Evolutionary conservation across 2,329 filamentous ascomycete genomes (phyloP).

Genomic region (Ophiobolus disseminans): DNA sequence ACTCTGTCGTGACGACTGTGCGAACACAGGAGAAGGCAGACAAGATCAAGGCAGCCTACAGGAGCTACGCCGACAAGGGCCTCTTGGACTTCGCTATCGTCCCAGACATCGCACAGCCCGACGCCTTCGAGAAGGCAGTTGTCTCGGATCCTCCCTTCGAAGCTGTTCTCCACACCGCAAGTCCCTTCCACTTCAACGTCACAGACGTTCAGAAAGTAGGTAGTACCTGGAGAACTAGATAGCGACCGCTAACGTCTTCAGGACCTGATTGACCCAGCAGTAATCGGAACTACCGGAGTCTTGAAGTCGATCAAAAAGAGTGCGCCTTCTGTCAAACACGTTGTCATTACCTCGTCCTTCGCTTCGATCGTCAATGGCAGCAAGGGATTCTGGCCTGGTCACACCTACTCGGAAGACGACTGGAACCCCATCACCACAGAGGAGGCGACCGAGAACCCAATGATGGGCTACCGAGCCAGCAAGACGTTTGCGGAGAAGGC

Average conservation of each 20-base stretch:
- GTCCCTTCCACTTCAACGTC: constrained; percentile 76
- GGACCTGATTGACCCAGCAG: constrained; percentile 65
- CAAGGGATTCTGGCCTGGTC: constrained; percentile 58
- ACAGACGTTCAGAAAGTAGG: constrained; percentile 70
- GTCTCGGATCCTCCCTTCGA: constrained; percentile 71
- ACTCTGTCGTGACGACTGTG: constrained; percentile 69
- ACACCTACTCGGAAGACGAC: constrained; percentile 61
- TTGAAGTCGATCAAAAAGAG: constrained; percentile 67
- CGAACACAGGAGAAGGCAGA: constrained; percentile 67
- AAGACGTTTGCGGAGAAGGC: constrained; percentile 69
- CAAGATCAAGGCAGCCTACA: constrained; percentile 64
- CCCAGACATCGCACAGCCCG: constrained; percentile 72
- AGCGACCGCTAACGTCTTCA: constrained; percentile 17
- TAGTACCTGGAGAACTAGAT: background rate
- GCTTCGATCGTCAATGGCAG: constrained; percentile 67
- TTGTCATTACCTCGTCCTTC: constrained; percentile 74
- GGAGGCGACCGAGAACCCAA: constrained; percentile 54
- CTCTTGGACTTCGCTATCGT: constrained; percentile 72
- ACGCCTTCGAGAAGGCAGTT: constrained; percentile 70
- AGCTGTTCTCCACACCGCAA: constrained; percentile 61
- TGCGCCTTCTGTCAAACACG: constrained; percentile 72
- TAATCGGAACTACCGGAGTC: constrained; percentile 69
- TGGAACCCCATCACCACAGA: constrained; percentile 65
- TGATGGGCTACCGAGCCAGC: constrained; percentile 59
- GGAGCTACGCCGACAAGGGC: constrained; percentile 57